Evolutionary conservation across 2,329 filamentous ascomycete species (phyloP), one percentile per base, ranked within the genome.

Genomic region (Fusarium sp.): DNA sequence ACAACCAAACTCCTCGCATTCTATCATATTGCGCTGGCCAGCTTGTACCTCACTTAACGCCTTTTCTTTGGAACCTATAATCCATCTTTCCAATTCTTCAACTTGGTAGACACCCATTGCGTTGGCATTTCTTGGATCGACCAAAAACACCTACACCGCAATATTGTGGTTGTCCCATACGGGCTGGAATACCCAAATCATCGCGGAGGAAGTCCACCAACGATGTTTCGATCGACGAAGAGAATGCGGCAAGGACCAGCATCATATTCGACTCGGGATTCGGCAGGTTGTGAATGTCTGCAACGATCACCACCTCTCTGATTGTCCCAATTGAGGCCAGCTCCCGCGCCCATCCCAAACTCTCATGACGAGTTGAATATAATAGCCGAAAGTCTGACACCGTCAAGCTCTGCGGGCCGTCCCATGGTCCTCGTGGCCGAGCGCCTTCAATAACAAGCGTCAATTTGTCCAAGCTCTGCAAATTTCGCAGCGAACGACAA

Each of bases 231-330:
- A 91, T 85, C 57, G 88, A 90, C 34, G 83, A 84, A 30, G 88
- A 90, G 68, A 91, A 88, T 25, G 87, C 84, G 4, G 88, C 85
- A 75, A 87, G 89, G 65, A 88, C 83, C 6, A 86, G 82, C 84
- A 89, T 86, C 46, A 83, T 83, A 60, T 84, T 83, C 20, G 84
- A 87, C 58, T 83, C 82, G 3, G 86, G 85, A 27, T 82, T 78
- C 4, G 86, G 84, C 76, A 87, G 86, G 69, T 85, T 82, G 68
- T 87, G 85, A 16, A 89, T 82, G 27, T 89, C 80, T 5, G 87
- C 83, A 27, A 81, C 77, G 5, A 91, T 83, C 34, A 85, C 83
- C 44, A 91, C 66, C 34, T 85, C 81, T 61, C 81, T 77, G 66
- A 90, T 73, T 0, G 83, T 83, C 43, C 79, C 82, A 27, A 90